Percentiles rank a stretch among this genome's conserved stretches.
phyloP scores from a whole-genome alignment of 2,329 filamentous ascomycete species.

The Fusarium devonianum region DNA sequence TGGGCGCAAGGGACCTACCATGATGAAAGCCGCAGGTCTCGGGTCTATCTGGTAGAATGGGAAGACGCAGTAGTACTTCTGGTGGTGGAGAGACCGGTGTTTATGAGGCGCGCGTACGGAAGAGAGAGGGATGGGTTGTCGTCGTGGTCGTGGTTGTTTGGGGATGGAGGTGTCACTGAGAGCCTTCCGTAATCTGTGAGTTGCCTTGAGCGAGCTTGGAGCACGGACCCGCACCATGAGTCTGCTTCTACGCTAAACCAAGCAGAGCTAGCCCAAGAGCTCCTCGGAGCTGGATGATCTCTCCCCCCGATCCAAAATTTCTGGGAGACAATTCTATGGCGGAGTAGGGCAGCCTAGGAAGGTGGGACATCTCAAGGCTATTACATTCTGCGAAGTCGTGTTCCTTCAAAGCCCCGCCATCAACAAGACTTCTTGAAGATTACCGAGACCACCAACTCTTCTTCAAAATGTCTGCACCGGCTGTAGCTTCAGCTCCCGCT shows the following conservation, averaged over 20 bases:
- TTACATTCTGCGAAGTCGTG: constrained; percentile 43
- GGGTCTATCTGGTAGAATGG: constrained; percentile 3
- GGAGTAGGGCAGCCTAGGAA: constrained; percentile 48
- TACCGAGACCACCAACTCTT: constrained; percentile 31
- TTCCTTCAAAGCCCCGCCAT: constrained; percentile 45
- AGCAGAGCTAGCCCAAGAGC: constrained; percentile 34
- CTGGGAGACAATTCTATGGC: constrained; percentile 43
- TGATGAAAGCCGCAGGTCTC: constrained; percentile 48
- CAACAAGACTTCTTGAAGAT: constrained; percentile 42
- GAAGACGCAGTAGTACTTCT: neutral
- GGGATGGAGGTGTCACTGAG: constrained; percentile 45
- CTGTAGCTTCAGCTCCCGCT: constrained; percentile 43
- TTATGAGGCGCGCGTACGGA: constrained; percentile 12
- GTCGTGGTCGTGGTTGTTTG: constrained; percentile 39
- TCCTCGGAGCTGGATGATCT: constrained; percentile 51
- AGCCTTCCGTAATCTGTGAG: constrained; percentile 52
- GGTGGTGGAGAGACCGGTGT: neutral
- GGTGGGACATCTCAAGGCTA: constrained; percentile 51
- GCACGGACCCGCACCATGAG: constrained; percentile 43
- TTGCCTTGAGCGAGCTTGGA: constrained; percentile 52
- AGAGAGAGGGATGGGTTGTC: constrained; percentile 17
- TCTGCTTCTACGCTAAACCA: constrained; percentile 38
- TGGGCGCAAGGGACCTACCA: constrained; percentile 47
- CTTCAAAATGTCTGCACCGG: constrained; percentile 55
- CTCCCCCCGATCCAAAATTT: constrained; percentile 51